These are phyloP conservation scores for Dactylis glomerata DNA, from an alignment of 176 grass and related monocot genomes.

Conservation along the genomic window DNA sequence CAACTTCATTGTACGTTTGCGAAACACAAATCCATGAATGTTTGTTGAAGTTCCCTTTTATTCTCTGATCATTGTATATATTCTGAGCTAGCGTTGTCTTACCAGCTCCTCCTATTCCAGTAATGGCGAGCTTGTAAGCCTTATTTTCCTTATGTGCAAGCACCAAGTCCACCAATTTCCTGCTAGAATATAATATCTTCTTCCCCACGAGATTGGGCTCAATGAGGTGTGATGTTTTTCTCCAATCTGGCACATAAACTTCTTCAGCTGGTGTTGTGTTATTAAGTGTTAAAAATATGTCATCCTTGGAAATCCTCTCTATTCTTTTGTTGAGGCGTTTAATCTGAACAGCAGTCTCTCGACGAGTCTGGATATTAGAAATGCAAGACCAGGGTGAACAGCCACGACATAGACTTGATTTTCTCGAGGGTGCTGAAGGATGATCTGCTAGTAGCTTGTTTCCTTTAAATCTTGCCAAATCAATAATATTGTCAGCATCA, in stretches of 20 bases:
- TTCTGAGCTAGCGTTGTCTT: constrained; percentile 51
- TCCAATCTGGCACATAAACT: not conserved
- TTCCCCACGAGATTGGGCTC: constrained; percentile 32
- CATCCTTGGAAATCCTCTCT: not conserved
- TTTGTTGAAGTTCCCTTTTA: constrained; percentile 13
- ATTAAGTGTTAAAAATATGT: not conserved
- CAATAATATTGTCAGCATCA: constrained; percentile 42
- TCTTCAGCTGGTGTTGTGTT: not conserved
- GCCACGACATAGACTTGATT: not conserved
- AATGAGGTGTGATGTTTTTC: not conserved
- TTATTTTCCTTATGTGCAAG: constrained; percentile 6
- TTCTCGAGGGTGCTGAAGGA: not conserved
- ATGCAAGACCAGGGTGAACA: not conserved
- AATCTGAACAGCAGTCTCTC: not conserved
- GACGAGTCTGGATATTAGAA: not conserved
- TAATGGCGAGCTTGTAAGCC: not conserved
- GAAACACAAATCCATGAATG: constrained; percentile 37
- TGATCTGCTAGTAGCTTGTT: not conserved
- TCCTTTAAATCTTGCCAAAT: constrained; percentile 24
- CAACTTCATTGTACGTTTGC: not conserved
- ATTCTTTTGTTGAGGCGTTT: not conserved
- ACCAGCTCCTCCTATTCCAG: constrained; percentile 40
- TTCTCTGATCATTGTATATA: constrained; percentile 18
- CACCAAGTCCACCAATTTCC: not conserved
- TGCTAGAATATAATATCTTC: not conserved